phyloP scores from a whole-genome alignment of 2,329 filamentous ascomycete species.

The Cladosporium sp. region DNA sequence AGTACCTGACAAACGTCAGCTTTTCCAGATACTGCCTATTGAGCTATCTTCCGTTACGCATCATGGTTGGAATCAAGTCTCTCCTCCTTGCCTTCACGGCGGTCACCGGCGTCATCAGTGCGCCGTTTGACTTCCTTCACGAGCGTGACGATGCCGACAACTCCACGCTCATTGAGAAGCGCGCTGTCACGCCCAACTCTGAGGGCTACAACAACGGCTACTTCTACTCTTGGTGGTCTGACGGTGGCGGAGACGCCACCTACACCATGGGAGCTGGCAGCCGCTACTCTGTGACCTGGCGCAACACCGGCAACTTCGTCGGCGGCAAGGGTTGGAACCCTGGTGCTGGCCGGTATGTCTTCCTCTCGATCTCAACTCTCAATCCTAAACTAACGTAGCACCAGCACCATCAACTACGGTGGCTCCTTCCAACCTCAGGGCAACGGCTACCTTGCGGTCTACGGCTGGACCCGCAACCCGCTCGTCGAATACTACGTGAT shows the following conservation, averaged over 20 bases:
- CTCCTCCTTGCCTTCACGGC: conserved; percentile 34
- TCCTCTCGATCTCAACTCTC: neutral
- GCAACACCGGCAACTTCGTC: conserved; percentile 47
- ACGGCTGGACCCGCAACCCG: conserved; percentile 51
- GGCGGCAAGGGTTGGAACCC: conserved; percentile 55
- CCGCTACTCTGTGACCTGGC: conserved; percentile 43
- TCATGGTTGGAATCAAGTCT: conserved; percentile 11
- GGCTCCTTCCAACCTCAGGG: conserved; percentile 43
- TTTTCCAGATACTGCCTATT: neutral
- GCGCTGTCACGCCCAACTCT: conserved; percentile 38
- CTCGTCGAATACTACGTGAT: conserved; percentile 56
- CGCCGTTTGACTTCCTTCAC: conserved; percentile 26
- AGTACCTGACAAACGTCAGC: neutral
- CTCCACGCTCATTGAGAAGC: conserved; percentile 26
- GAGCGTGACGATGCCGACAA: conserved; percentile 29
- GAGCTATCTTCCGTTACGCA: neutral
- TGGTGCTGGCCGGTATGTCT: conserved; percentile 42
- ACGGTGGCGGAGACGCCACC: conserved; percentile 44
- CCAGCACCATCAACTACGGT: conserved; percentile 45
- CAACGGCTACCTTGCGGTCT: conserved; percentile 51
- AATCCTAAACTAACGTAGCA: neutral
- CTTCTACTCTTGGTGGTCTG: conserved; percentile 57
- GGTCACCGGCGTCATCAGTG: conserved; percentile 30
- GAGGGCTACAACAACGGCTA: conserved; percentile 50
- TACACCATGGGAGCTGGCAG: conserved; percentile 52